Percentiles rank a stretch among this genome's conserved stretches.
These are phyloP conservation scores for Ganoderma leucocontextum DNA, from an alignment of 1,284 basidiomycete species.

Conservation along the genomic window DNA sequence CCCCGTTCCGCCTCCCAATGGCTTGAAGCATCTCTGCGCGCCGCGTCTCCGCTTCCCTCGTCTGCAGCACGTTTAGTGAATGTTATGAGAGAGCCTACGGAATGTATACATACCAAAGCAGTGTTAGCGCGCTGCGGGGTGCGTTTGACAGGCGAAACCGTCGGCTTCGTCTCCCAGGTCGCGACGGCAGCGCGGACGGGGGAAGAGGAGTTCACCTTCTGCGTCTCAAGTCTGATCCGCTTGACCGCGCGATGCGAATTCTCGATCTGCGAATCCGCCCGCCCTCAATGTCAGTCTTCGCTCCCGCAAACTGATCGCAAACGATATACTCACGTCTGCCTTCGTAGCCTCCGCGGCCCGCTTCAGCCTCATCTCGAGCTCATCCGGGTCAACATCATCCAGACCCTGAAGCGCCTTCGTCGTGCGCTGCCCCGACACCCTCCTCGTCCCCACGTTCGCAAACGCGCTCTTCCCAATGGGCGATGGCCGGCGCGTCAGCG, in stretches of 20 bases:
- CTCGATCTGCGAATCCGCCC: slow-evolving; percentile 58
- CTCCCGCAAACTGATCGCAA: background rate
- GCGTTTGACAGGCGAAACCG: slow-evolving; percentile 60
- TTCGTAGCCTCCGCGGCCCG: slow-evolving; percentile 63
- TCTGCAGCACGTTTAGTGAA: slow-evolving; percentile 50
- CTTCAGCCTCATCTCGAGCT: slow-evolving; percentile 42
- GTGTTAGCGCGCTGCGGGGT: slow-evolving; percentile 51
- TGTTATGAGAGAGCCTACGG: background rate
- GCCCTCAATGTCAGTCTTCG: background rate
- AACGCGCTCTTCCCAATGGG: slow-evolving; percentile 36
- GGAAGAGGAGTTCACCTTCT: slow-evolving; percentile 35
- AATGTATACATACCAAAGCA: slow-evolving; percentile 49
- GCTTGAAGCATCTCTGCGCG: slow-evolving; percentile 81
- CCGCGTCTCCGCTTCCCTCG: slow-evolving; percentile 73
- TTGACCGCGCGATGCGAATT: slow-evolving; percentile 72
- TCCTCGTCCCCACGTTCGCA: slow-evolving; percentile 45
- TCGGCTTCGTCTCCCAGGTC: slow-evolving; percentile 24
- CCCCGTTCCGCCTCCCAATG: slow-evolving; percentile 67
- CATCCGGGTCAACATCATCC: slow-evolving; percentile 46
- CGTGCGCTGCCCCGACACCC: slow-evolving; percentile 59
- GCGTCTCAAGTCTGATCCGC: slow-evolving; percentile 68
- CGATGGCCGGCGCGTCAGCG: slow-evolving; percentile 31
- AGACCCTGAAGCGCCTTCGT: slow-evolving; percentile 23
- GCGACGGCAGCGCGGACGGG: slow-evolving; percentile 26
- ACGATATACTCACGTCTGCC: slow-evolving; percentile 64